Conservation (phyloP, 805 yeast species). For the Saturnispora zaruensis region DNA sequence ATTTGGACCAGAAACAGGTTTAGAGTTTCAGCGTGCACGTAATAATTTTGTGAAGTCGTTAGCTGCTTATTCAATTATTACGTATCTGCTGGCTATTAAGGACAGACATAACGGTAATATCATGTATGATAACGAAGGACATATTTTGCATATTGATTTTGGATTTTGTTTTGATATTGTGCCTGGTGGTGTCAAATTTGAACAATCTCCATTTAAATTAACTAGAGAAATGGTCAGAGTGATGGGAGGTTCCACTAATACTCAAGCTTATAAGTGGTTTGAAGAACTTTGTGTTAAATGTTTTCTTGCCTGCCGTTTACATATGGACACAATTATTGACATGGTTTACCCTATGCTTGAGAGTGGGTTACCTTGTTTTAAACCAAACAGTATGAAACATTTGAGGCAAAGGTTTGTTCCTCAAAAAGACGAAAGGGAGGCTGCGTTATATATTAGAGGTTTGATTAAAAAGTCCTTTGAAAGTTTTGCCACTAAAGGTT, state of each 20-base stretch:
- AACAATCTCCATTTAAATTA: slow-evolving; percentile 95
- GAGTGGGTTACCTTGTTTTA: slow-evolving; percentile 94
- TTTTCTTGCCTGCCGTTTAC: slow-evolving; percentile 78
- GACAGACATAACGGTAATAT: slow-evolving; percentile 98
- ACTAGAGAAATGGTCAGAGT: slow-evolving; percentile 95
- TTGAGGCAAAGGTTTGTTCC: slow-evolving; percentile 75
- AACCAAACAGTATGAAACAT: slow-evolving; percentile 75
- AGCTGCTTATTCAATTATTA: slow-evolving; percentile 89
- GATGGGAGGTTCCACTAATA: slow-evolving; percentile 80
- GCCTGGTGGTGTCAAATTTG: slow-evolving; percentile 98
- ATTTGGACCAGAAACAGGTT: slow-evolving; percentile 89
- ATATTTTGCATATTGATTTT: slow-evolving; percentile 91
- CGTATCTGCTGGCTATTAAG: slow-evolving; percentile 85
- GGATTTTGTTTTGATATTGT: slow-evolving; percentile 98
- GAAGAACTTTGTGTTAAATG: slow-evolving; percentile 94
- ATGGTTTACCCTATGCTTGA: slow-evolving; percentile 90
- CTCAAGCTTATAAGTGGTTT: slow-evolving; percentile 88
- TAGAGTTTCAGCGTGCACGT: slow-evolving; percentile 85
- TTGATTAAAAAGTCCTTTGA: slow-evolving; percentile 77
- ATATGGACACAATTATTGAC: slow-evolving; percentile 74
- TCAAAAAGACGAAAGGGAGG: slow-evolving; percentile 72
- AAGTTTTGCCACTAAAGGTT: slow-evolving; percentile 84
- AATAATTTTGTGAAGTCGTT: slow-evolving; percentile 87
- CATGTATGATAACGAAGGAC: slow-evolving; percentile 92
- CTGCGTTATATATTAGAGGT: slow-evolving; percentile 66